Evolutionary conservation across 768 basidiomycete species (phyloP), one percentile per base, ranked within the genome.

Genomic region (Saitozyma sp.): DNA sequence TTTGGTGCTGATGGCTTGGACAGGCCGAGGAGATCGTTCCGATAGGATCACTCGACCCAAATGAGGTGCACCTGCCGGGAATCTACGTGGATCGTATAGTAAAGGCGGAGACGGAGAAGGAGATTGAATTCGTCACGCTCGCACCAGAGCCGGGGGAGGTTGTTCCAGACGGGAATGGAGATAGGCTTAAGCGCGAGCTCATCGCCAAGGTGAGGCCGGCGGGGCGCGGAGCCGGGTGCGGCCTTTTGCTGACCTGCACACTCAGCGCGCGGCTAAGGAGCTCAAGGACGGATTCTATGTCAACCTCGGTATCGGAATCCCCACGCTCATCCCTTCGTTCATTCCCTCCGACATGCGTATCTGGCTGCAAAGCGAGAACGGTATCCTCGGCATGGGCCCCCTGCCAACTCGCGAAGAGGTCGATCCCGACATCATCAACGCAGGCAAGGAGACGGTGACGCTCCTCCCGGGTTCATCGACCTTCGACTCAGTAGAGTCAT

Each of bases 301-400:
- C 64, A 81, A 81, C 68, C 65, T 81, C 38, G 81, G 81, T 46
- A 76, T 81, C 49, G 81, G 81, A 40, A 81, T 81, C 74, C 81
- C 81, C n/a, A 79, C 74, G 40, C 64, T 81, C 6, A 80, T 79
- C 1, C 75, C 81, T 14, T 68, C 71, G 53, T 80, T 74, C 68
- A 56, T 80, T 29, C 70, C 76, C 38, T 70, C 75, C 14, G 80
- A 79, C 20, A 75, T 74, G 8, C 72, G 78, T 45, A 77, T 81
- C 58, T 80, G 79, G 75, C 66, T 81, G 49, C 81, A 81, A 58
- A 75, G 71, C 39, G 81, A 81, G 75, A 81, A 81, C 69, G 81
- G 81, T 54, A 76, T 80, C 54, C 70, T 81, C 56, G 81, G 80
- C 50, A 80, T 80, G 79, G 80, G 80, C 11, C 80, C 80, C 51